A percentile compares a stretch with the other conserved stretches of the same genome.
phyloP scores from a whole-genome alignment of 2,329 filamentous ascomycete genomes.

The Fusarium keratoplasticum region DNA sequence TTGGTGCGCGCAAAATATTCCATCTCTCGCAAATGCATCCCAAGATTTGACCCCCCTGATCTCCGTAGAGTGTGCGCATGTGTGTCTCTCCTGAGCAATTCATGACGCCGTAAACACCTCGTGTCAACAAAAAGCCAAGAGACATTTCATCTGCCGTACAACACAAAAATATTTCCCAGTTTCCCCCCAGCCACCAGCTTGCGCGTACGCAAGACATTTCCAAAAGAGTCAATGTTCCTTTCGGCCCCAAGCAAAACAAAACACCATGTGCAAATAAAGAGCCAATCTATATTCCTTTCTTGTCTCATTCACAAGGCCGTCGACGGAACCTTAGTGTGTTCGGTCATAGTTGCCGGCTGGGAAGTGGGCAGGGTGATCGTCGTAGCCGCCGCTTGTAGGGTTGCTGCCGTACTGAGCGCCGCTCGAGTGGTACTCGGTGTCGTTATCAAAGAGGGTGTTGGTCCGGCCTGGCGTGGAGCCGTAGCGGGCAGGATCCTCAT shows the following conservation, averaged over 20 bases:
- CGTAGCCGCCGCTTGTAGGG: conserved; percentile 41
- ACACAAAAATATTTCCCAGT: conserved; percentile 22
- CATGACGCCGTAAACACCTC: conserved; percentile 40
- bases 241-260: conserved; percentile 29
- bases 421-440: conserved; percentile 60
- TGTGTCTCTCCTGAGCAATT: conserved; percentile 32
- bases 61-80: conserved; percentile 21
- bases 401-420: conserved; percentile 16
- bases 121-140: conserved; percentile 30
- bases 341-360: conserved; percentile 69
- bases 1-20: conserved; percentile 18
- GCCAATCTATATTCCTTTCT: conserved; percentile 38
- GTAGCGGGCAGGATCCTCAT: conserved; percentile 55
- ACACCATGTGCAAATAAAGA: conserved; percentile 32
- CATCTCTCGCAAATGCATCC: conserved; percentile 27
- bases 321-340: conserved; percentile 49
- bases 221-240: conserved; percentile 21
- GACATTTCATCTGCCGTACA: conserved; percentile 40
- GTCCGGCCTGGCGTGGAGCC: conserved; percentile 52
- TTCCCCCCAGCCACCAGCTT: neutral
- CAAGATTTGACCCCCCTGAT: conserved; percentile 11
- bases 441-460: conserved; percentile 61
- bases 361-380: conserved; percentile 63
- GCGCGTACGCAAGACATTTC: conserved; percentile 25
- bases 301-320: conserved; percentile 26